phyloP scores from a whole-genome alignment of 2,329 filamentous ascomycete species.

The Pochonia chlamydosporia region DNA sequence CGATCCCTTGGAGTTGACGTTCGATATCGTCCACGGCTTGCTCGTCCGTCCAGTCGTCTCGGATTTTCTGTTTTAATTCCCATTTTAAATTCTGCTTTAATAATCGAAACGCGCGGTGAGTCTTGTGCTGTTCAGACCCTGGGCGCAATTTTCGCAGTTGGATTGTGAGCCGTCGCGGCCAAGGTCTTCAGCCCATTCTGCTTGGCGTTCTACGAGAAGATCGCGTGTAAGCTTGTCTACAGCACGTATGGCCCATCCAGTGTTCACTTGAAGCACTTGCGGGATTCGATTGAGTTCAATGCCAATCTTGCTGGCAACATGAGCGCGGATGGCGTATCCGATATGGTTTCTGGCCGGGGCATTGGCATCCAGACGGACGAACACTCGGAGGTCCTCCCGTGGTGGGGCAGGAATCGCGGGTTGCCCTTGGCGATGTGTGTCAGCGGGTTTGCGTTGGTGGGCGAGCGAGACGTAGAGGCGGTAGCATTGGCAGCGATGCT shows the following conservation, averaged over 20 bases:
- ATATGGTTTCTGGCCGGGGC: not conserved
- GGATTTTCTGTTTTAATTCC: too few relatives aligned
- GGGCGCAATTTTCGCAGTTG: too few relatives aligned
- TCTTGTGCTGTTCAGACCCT: too few relatives aligned
- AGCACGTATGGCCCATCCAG: not conserved
- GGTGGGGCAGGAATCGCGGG: not conserved
- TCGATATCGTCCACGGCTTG: too few relatives aligned
- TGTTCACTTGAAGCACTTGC: not conserved
- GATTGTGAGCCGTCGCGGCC: too few relatives aligned
- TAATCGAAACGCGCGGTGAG: too few relatives aligned
- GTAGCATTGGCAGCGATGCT: not conserved
- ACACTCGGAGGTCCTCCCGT: not conserved
- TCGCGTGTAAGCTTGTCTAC: not conserved
- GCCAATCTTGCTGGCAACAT: not conserved
- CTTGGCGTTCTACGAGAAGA: conserved; percentile 5
- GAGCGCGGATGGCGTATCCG: not conserved
- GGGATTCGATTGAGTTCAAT: not conserved
- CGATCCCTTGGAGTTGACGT: too few relatives aligned
- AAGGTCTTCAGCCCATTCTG: conserved; percentile 9
- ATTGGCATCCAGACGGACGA: not conserved
- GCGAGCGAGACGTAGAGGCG: not conserved
- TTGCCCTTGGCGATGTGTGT: not conserved
- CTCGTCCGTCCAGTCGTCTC: too few relatives aligned
- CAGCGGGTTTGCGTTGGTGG: too few relatives aligned
- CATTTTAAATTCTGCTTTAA: too few relatives aligned